Evolutionary conservation across 1,284 basidiomycete species (phyloP).

Genomic region (Ustilago crameri): DNA sequence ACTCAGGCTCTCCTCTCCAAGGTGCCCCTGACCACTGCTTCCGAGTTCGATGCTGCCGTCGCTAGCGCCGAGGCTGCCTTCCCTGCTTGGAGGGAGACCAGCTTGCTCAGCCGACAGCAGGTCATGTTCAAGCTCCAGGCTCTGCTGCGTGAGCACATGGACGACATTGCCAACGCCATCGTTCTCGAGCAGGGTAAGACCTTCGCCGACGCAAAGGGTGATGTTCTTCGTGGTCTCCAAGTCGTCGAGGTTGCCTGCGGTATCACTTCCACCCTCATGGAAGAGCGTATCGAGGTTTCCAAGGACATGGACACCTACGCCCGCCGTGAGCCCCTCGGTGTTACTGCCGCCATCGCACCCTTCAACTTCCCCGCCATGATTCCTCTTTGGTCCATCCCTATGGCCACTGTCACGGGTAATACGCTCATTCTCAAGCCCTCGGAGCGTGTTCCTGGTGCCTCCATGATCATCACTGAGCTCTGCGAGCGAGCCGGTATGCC

Average conservation of each 20-base stretch:
- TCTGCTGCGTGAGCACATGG: constrained; percentile 69
- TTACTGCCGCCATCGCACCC: constrained; percentile 59
- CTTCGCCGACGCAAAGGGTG: constrained; percentile 85
- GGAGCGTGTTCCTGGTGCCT: constrained; percentile 93
- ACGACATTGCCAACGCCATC: constrained; percentile 68
- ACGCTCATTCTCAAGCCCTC: constrained; percentile 94
- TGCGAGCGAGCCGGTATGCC: constrained; percentile 80
- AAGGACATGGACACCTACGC: constrained; percentile 97
- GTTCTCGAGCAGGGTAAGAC: constrained; percentile 68
- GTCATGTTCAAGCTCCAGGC: constrained; percentile 77
- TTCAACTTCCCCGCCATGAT: constrained; percentile 80
- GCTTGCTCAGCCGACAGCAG: constrained; percentile 85
- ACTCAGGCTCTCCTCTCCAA: constrained; percentile 87
- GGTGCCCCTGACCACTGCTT: constrained; percentile 86
- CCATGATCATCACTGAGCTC: constrained; percentile 96
- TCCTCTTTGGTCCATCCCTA: constrained; percentile 79
- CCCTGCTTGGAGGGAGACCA: constrained; percentile 87
- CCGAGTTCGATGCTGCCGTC: constrained; percentile 87
- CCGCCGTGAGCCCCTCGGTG: constrained; percentile 76
- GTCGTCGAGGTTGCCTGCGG: constrained; percentile 90
- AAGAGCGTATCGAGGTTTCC: constrained; percentile 89
- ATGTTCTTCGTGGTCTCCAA: constrained; percentile 90
- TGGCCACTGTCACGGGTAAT: constrained; percentile 87
- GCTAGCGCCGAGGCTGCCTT: constrained; percentile 86
- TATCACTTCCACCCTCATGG: constrained; percentile 84